Conservation (phyloP, 2,329 filamentous ascomycete species). For the Scedosporium minutisporum region DNA sequence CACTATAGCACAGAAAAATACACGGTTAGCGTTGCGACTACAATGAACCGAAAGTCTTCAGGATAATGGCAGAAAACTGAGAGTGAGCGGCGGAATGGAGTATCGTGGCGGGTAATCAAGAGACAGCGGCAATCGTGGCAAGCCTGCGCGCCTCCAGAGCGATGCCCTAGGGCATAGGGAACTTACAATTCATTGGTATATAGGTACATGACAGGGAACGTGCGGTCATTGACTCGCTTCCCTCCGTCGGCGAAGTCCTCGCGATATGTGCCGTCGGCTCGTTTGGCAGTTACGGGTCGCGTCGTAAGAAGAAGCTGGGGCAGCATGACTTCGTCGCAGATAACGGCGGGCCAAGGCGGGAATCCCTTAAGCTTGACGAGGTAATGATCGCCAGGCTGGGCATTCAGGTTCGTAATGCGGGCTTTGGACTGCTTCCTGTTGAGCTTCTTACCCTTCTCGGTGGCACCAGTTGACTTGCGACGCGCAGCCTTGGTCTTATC, state of each 20-base stretch:
- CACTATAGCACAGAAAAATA: slow-evolving; percentile 40
- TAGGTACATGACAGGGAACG: slow-evolving; percentile 92
- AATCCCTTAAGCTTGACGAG: slow-evolving; percentile 91
- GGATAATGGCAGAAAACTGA: too few species aligned
- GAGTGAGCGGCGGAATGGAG: too few species aligned
- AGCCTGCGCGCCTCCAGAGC: neutral
- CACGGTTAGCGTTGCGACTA: slow-evolving; percentile 2
- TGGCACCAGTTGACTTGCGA: slow-evolving; percentile 64
- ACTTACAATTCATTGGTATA: slow-evolving; percentile 95
- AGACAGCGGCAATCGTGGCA: neutral
- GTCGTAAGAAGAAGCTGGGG: slow-evolving; percentile 65
- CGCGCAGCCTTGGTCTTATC: slow-evolving; percentile 36
- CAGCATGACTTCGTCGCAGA: slow-evolving; percentile 92
- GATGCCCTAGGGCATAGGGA: slow-evolving; percentile 15
- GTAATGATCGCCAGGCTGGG: slow-evolving; percentile 83
- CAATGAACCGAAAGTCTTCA: neutral
- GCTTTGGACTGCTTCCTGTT: slow-evolving; percentile 77
- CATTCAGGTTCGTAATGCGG: slow-evolving; percentile 63
- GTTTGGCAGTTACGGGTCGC: slow-evolving; percentile 75
- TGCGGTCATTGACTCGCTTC: slow-evolving; percentile 75
- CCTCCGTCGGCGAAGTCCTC: slow-evolving; percentile 82
- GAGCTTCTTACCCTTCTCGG: slow-evolving; percentile 66
- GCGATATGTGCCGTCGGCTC: slow-evolving; percentile 75
- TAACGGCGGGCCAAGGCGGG: slow-evolving; percentile 86
- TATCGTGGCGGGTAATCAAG: neutral